Conservation (phyloP, 2,329 filamentous ascomycete species). For the Fusarium xyrophilum region DNA sequence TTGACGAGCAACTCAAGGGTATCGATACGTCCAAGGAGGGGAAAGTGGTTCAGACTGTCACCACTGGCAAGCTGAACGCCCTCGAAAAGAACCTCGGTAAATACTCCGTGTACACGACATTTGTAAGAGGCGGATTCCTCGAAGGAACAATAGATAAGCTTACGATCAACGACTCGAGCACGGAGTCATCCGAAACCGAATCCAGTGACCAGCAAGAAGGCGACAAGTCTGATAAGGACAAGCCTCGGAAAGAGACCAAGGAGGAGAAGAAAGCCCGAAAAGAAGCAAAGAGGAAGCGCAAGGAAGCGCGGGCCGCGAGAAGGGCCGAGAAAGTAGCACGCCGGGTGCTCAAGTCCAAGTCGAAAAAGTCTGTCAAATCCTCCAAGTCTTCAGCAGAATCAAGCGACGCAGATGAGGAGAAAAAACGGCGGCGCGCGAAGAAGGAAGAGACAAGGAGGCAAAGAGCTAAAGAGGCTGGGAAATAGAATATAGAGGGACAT, state of each 20-base stretch:
- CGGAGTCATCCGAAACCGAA: conserved; percentile 39
- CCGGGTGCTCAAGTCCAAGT: conserved; percentile 36
- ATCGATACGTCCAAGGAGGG: conserved; percentile 70
- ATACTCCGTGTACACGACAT: conserved; percentile 79
- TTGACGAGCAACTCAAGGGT: conserved; percentile 86
- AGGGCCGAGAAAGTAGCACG: conserved; percentile 37
- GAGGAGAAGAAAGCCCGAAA: conserved; percentile 51
- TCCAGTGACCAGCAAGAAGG: conserved; percentile 46
- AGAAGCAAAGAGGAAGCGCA: conserved; percentile 44
- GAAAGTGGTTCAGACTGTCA: conserved; percentile 63
- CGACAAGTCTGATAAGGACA: conserved; percentile 13
- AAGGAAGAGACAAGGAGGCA: conserved; percentile 52
- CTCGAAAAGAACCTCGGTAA: conserved; percentile 62
- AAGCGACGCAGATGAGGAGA: conserved; percentile 52
- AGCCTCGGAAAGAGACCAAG: conserved; percentile 50
- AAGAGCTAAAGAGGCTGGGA: conserved; percentile 38
- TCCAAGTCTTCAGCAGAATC: conserved; percentile 42
- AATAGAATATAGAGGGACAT: conserved; percentile 26
- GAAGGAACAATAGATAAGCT: conserved; percentile 67
- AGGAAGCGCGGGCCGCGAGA: conserved; percentile 38
- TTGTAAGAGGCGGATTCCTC: conserved; percentile 82
- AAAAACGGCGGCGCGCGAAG: conserved; percentile 52
- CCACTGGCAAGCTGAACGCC: conserved; percentile 61
- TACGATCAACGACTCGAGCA: conserved; percentile 39
- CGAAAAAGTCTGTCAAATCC: conserved; percentile 39